Evolutionary conservation across 352 stramenopile species (phyloP).

Genomic region (Pythium periplocum): DNA sequence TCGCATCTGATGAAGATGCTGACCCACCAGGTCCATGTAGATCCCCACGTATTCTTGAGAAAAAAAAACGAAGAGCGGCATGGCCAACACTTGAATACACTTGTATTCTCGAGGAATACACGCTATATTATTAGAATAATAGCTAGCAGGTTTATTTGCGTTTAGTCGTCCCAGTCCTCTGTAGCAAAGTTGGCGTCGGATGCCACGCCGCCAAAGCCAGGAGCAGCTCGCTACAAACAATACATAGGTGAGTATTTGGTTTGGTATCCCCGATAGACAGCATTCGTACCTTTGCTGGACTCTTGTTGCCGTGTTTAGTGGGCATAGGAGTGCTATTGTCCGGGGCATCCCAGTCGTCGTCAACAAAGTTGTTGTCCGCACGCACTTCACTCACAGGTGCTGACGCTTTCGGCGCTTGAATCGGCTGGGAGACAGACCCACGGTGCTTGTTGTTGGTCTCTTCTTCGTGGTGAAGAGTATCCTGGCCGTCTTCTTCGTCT

Average conservation of each 20-base stretch:
- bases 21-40: too few relatives aligned
- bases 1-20: too few relatives aligned
- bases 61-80: too few relatives aligned
- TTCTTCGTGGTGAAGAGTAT: constrained; percentile 8
- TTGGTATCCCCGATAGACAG: background rate
- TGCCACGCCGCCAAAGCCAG: constrained; percentile 34
- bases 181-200: constrained; percentile 63
- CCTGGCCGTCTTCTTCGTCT: constrained; percentile 26
- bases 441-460: constrained; percentile 15
- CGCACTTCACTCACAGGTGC: constrained; percentile 10
- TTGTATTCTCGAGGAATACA: too few relatives aligned
- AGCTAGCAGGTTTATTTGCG: background rate
- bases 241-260: background rate
- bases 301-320: constrained; percentile 7
- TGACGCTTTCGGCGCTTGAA: background rate
- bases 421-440: constrained; percentile 2
- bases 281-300: constrained; percentile 28
- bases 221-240: constrained; percentile 3
- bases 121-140: too few relatives aligned
- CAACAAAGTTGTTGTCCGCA: constrained; percentile 72
- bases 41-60: too few relatives aligned
- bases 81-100: too few relatives aligned
- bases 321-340: constrained; percentile 10
- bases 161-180: constrained; percentile 61
- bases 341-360: constrained; percentile 71